These are phyloP conservation scores for Solanum rostratum DNA, from an alignment of 257 asterid genomes.

Conservation along the genomic window DNA sequence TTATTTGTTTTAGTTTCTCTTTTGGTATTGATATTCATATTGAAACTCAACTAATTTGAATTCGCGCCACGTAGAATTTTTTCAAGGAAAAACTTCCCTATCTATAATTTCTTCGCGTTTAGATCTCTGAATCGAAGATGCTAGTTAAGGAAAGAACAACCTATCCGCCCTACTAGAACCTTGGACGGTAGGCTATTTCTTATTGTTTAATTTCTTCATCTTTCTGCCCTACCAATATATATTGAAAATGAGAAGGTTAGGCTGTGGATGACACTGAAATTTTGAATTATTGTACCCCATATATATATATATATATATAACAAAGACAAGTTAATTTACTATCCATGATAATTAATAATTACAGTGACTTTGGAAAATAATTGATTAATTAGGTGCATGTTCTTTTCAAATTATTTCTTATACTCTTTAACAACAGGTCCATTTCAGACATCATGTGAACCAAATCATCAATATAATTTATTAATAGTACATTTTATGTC, in stretches of 20 bases:
- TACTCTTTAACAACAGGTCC: not conserved
- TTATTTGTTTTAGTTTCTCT: no score
- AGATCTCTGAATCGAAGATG: no score
- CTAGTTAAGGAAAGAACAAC: no score
- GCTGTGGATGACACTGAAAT: not conserved
- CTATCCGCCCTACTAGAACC: not conserved
- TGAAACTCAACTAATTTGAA: not conserved
- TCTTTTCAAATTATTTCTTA: not conserved
- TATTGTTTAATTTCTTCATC: not conserved
- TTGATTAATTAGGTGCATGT: not conserved
- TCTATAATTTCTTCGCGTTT: no score
- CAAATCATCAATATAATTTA: not conserved
- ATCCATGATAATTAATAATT: not conserved
- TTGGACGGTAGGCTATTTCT: no score
- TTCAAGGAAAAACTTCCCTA: accelerated
- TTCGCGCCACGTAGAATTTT: not conserved
- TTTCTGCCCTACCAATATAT: not conserved
- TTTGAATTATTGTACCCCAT: not conserved
- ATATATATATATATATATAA: not conserved
- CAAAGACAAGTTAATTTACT: not conserved
- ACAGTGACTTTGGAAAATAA: not conserved
- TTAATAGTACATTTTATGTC: not conserved
- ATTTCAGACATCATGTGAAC: not conserved
- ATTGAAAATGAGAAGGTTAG: not conserved
- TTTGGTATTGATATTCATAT: no score